Evolutionary conservation across 1,284 basidiomycete species (phyloP), one percentile per base, ranked within the genome.

Genomic region (Microbotryomycetes sp.): DNA sequence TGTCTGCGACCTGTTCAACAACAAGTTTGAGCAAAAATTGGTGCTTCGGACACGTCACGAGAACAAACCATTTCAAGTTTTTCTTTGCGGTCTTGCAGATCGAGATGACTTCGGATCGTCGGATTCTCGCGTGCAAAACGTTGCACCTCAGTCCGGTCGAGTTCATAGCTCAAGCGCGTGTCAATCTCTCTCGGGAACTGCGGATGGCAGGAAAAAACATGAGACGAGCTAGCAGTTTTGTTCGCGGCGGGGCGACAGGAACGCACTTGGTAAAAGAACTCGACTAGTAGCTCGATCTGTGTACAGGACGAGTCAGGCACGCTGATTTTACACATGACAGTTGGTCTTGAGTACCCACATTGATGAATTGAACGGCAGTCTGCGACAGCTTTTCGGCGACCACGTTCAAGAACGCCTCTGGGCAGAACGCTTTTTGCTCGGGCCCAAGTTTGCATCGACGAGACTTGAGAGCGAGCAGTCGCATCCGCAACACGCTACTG

Each of bases 131-230:
- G 81, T 0, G 96, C 94, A 76, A 99, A 99, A 61, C 84, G 83
- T 28, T 85, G 76, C 52, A 97, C 88, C 74, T 94, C 90, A 52
- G 80, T 81, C 4, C 89, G 85, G 73, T 94, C 88, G 50, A 97
- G 81, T 75, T 94, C 88, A 71, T 97, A 96, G 50, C 94, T 81
- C 54, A 99, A 78, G 28, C 91, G 82, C n/a, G 89, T 89, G 75
- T 98, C 93, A 64, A 98, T 94, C 78, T 97, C 94, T 35, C 93
- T 85, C 57, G 94, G 94, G 79, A 98, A 97, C 86, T 96, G 61
- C 2, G 29, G 16, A 13, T 5, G 30, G 45, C 45, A 41, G 55
- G 3, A 11, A 27, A 9, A 0, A 18, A 18, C 5, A 28, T n/a
- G 27, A 11, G 7, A 5, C 1, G 30, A n/a, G 29, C 30, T n/a